Conservation (phyloP, 257 asterid genomes). For the Capsicum rhomboideum region DNA sequence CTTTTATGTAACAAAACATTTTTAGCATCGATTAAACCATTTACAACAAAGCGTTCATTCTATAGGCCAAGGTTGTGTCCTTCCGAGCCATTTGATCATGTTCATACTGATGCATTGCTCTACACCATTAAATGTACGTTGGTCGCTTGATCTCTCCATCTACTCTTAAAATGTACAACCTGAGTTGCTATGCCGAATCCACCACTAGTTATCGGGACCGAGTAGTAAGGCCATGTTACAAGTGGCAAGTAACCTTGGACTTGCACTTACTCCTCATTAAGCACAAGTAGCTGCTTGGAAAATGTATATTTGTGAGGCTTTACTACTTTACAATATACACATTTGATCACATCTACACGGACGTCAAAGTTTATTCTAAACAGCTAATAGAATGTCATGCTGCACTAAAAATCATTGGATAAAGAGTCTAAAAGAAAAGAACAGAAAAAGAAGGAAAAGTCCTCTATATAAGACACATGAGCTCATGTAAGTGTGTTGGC, state of each 20-base stretch:
- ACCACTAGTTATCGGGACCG: neutral
- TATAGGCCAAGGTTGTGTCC: too few species aligned
- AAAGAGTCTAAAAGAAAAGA: neutral
- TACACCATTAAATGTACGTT: neutral
- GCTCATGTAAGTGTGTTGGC: neutral
- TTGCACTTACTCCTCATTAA: neutral
- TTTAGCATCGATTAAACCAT: neutral
- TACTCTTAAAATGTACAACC: neutral
- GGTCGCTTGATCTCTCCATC: neutral
- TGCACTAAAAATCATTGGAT: neutral
- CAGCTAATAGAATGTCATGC: neutral
- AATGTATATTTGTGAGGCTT: neutral
- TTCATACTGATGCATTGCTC: neutral
- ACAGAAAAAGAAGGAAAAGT: too few species aligned
- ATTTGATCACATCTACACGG: neutral
- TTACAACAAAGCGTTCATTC: neutral
- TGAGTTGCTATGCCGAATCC: neutral
- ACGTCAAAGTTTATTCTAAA: neutral
- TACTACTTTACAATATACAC: neutral
- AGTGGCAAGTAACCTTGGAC: neutral
- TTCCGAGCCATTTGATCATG: neutral
- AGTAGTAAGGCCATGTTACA: neutral
- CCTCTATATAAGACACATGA: neutral
- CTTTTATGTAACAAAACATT: neutral
- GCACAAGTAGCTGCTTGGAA: neutral